Evolutionary conservation across 495 filamentous ascomycete species (phyloP).

Genomic region (Talaromyces thailandensis): DNA sequence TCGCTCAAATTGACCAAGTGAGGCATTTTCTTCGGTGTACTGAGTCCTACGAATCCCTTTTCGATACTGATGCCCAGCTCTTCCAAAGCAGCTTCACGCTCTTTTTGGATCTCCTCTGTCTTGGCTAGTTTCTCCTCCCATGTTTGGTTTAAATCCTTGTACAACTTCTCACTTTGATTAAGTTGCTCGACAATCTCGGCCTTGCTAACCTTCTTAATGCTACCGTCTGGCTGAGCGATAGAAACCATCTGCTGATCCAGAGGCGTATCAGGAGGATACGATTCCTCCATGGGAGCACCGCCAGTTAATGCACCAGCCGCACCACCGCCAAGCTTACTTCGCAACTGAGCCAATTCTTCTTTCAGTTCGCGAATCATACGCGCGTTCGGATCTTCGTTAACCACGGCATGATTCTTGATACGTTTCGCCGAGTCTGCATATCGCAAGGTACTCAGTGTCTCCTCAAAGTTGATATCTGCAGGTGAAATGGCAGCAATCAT

Average conservation of each 20-base stretch:
- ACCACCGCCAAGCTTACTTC: slow-evolving; percentile 77
- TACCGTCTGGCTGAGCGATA: slow-evolving; percentile 78
- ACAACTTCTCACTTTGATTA: slow-evolving; percentile 89
- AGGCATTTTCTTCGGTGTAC: slow-evolving; percentile 97
- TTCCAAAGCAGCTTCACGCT: slow-evolving; percentile 89
- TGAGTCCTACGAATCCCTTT: slow-evolving; percentile 92
- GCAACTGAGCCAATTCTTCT: slow-evolving; percentile 80
- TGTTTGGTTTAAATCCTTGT: slow-evolving; percentile 94
- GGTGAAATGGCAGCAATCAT: slow-evolving; percentile 99
- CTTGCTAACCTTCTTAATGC: slow-evolving; percentile 91
- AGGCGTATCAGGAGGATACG: slow-evolving; percentile 84
- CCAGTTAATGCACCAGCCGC: slow-evolving; percentile 32
- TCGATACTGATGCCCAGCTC: slow-evolving; percentile 98
- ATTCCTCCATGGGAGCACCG: slow-evolving; percentile 55
- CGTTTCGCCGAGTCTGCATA: slow-evolving; percentile 98
- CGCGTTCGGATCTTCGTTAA: slow-evolving; percentile 98
- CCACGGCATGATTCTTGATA: slow-evolving; percentile 99
- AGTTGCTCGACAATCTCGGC: slow-evolving; percentile 97
- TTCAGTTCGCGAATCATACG: slow-evolving; percentile 98
- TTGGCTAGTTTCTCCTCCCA: slow-evolving; percentile 96
- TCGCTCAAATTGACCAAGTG: slow-evolving; percentile 98
- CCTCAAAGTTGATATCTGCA: slow-evolving; percentile 98
- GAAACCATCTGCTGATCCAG: slow-evolving; percentile 94
- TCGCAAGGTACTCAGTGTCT: slow-evolving; percentile 88
- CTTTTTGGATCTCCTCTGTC: slow-evolving; percentile 95